Evolutionary conservation across 208 protist species (phyloP).

Genomic region (Leishmania mexicana): DNA sequence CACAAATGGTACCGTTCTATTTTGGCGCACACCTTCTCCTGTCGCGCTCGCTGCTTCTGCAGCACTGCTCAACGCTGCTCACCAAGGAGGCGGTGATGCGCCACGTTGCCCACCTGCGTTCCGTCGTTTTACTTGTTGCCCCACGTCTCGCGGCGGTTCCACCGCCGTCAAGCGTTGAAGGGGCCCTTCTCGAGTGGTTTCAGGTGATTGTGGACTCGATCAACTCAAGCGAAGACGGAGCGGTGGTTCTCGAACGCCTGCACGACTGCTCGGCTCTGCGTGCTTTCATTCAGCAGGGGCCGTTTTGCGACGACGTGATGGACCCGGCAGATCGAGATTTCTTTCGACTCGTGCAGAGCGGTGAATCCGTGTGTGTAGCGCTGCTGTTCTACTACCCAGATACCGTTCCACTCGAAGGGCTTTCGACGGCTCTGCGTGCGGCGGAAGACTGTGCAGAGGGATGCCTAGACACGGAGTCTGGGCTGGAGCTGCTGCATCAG

Average conservation of each 20-base stretch:
- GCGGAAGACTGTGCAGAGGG: background rate
- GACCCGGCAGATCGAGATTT: conserved; percentile 32
- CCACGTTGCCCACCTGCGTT: conserved; percentile 36
- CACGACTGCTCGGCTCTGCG: conserved; percentile 3
- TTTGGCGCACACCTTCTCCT: conserved; percentile 65
- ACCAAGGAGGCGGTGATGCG: conserved; percentile 37
- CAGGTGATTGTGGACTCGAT: conserved; percentile 23
- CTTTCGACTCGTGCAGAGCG: conserved; percentile 35
- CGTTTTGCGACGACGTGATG: conserved; percentile 23
- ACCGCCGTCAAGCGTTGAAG: conserved; percentile 28
- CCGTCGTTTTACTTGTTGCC: background rate
- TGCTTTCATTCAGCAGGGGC: conserved; percentile 18
- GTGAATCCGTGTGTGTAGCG: conserved; percentile 44
- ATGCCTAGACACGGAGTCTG: background rate
- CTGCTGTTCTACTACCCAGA: conserved; percentile 69
- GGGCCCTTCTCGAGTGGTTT: conserved; percentile 32
- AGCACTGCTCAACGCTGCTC: conserved; percentile 51
- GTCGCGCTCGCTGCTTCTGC: conserved; percentile 55
- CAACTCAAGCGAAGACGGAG: background rate
- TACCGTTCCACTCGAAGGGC: conserved; percentile 32
- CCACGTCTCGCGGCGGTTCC: background rate
- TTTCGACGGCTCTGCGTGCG: conserved; percentile 10
- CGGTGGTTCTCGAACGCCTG: background rate
- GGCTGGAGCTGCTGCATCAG: background rate
- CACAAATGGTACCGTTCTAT: conserved; percentile 51